phyloP scores from a whole-genome alignment of 2,329 filamentous ascomycete genomes.

The Thelonectria blattea region DNA sequence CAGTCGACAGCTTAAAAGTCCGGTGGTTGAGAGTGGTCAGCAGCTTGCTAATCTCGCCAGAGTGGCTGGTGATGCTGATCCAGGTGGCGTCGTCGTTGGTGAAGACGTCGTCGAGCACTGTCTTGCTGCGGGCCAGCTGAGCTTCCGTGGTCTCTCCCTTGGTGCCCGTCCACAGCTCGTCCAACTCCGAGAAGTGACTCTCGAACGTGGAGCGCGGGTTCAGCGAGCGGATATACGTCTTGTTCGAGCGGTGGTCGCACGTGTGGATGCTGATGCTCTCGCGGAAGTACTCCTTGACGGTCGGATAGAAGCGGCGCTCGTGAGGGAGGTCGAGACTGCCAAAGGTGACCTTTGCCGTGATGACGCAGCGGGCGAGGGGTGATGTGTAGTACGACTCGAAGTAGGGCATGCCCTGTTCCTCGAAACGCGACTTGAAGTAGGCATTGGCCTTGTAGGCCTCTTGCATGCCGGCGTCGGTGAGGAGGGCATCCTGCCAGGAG shows the following conservation, averaged over 20 bases:
- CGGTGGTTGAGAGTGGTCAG: conserved; percentile 65
- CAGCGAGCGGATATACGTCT: conserved; percentile 56
- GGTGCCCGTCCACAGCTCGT: conserved; percentile 52
- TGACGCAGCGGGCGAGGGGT: conserved; percentile 67
- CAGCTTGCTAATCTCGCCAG: conserved; percentile 60
- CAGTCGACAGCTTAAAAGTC: conserved; percentile 67
- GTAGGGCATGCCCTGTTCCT: conserved; percentile 59
- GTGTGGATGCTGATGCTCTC: conserved; percentile 73
- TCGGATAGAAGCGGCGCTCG: conserved; percentile 59
- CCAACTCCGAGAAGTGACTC: conserved; percentile 63
- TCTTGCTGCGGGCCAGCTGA: conserved; percentile 56
- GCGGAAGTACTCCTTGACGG: conserved; percentile 68
- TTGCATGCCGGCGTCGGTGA: conserved; percentile 61
- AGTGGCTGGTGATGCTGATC: conserved; percentile 66
- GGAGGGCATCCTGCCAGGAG: conserved; percentile 67
- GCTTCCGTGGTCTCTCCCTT: conserved; percentile 52
- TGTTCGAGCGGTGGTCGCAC: conserved; percentile 67
- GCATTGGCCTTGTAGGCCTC: conserved; percentile 64
- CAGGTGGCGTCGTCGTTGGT: conserved; percentile 57
- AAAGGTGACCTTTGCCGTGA: conserved; percentile 69
- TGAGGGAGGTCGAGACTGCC: conserved; percentile 56
- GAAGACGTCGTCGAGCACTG: conserved; percentile 64
- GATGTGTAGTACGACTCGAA: conserved; percentile 70
- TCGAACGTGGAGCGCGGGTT: conserved; percentile 65
- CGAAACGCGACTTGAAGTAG: conserved; percentile 64